phyloP scores from a whole-genome alignment of 1,284 basidiomycete genomes.

The Ustilago esculenta region DNA sequence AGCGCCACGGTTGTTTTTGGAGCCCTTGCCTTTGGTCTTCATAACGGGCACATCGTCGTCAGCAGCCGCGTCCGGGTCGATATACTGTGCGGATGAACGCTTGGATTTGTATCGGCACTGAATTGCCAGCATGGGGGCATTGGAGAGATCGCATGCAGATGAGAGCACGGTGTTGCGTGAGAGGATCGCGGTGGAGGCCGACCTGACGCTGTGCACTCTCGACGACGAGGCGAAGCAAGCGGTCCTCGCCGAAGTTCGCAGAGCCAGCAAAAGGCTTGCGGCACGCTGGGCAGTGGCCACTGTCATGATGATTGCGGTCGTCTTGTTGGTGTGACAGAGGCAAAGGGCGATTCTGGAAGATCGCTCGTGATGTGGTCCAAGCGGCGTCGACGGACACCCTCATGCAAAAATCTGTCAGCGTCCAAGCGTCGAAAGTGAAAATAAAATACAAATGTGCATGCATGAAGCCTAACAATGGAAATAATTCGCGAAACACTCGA shows the following conservation, averaged over 20 bases:
- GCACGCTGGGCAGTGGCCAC: constrained; percentile 1
- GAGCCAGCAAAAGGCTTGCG: constrained; percentile 6
- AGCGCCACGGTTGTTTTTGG: constrained; percentile 34
- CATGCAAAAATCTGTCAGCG: constrained; percentile 34
- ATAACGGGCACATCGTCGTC: constrained; percentile 59
- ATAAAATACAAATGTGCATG: too few species aligned
- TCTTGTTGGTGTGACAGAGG: not conserved
- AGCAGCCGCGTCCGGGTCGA: constrained; percentile 31
- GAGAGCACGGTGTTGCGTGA: not conserved
- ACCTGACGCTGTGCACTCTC: constrained; percentile 5
- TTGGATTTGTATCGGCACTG: constrained; percentile 40
- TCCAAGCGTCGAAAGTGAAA: too few species aligned
- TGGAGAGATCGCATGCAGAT: not conserved
- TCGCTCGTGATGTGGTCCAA: constrained; percentile 8
- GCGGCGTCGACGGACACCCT: too few species aligned
- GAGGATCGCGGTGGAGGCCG: constrained; percentile 15
- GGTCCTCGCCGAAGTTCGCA: constrained; percentile 12
- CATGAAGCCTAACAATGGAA: too few species aligned
- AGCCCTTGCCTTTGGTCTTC: constrained; percentile 57
- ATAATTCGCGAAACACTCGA: too few species aligned
- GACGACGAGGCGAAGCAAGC: constrained; percentile 5
- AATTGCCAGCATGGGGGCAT: not conserved
- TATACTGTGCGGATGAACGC: constrained; percentile 42
- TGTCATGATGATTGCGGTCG: not conserved
- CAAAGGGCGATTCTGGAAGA: not conserved